Evolutionary conservation across 768 basidiomycete species (phyloP), one percentile per base, ranked within the genome.

Genomic region (Podaxis sp.): DNA sequence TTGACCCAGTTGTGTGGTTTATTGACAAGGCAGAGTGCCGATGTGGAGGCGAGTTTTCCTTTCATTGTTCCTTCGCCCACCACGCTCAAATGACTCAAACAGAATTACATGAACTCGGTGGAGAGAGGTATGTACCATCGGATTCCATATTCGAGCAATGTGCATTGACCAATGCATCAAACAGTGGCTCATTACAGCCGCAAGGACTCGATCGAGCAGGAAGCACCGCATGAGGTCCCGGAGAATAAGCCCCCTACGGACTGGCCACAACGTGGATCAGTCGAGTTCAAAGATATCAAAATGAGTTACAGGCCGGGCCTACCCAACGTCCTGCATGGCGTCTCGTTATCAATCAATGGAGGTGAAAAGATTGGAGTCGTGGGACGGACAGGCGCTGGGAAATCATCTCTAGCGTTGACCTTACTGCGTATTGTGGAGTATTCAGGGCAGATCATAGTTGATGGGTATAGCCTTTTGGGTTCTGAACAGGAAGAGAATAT

Each of bases 321-420:
- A n/a, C 90, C 90, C 0, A 80, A 83, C 13, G 90, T 92, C 2
- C 78, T 93, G 40, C 86, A 87, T 67, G 84, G 84, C 0, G 76
- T 93, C 19, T 82, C 82, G 4, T 52, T 92, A 67, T 74, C 74
- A n/a, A 82, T 93, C 51, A 73, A 76, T 2, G 83, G 82, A 0
- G 87, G 87, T 0, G 89, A 93, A 74, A 90, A 91, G 76, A 86
- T 93, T 59, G 91, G 90, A 13, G 84, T 93, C 40, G 89, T 93
- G 8, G 90, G 90, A 55, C 72, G 78, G 65, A 80, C 79, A 44
- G 88, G 87, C 1, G 84, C 85, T 0, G 86, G 85, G 22, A 85
- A 86, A 68, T 83, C 81, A 0, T 86, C 87, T 0, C 77, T 93
- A 58, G 84, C 89, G 70, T 75, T 87, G 61, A 82, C 86, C 2